Base-by-base conservation (phyloP, 805 yeast species). In the Kockiozyma suomiensis region DNA sequence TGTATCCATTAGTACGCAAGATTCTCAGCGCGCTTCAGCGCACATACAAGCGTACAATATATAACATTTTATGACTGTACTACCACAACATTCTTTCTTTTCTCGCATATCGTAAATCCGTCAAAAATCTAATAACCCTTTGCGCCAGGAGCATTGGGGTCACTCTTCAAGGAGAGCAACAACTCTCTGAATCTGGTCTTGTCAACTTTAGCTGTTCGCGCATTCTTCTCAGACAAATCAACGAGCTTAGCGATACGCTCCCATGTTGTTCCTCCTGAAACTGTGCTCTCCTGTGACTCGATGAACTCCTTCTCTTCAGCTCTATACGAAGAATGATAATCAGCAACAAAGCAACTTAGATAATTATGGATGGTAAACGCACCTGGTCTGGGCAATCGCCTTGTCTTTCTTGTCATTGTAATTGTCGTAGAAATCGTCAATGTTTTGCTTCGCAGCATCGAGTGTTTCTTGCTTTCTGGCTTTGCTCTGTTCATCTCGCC, bases 341-440 rank as follows among this genome's bases (percentile, higher is more conserved):
- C 23, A 43, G 40, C 15, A 8, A 4, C 3, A n/a, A 25, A 32
- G 19, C 15, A 17, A 15, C 17, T 17, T 4, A 3, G 12, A 25
- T 15, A n/a, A 19, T 15, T 17, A 30, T 8, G 19, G 48, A 25
- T 21, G 28, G 3, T 7, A 17, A 10, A 43, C 58, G 15, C 19
- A 63, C 66, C 80, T 79, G 12, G 88, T 86, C 59, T 81, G 80
- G 61, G 82, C 85, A 57, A 85, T 76, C 53, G 85, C 82, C 66
- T 81, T 81, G 54, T 90, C 93, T 74, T 85, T 87, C 78, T 92
- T 92, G 71, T 81, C 79, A 76, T 90, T 91, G 79, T 93, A 93
- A 71, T 86, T 86, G 69, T 90, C 96, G 74, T 93, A 93, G 74
- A 93, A 93, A 65, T 88, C 96, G 73, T 93, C 97, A 70, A 91